These are phyloP conservation scores for Austroboletus festivus DNA, from an alignment of 768 basidiomycete species.

Conservation along the genomic window DNA sequence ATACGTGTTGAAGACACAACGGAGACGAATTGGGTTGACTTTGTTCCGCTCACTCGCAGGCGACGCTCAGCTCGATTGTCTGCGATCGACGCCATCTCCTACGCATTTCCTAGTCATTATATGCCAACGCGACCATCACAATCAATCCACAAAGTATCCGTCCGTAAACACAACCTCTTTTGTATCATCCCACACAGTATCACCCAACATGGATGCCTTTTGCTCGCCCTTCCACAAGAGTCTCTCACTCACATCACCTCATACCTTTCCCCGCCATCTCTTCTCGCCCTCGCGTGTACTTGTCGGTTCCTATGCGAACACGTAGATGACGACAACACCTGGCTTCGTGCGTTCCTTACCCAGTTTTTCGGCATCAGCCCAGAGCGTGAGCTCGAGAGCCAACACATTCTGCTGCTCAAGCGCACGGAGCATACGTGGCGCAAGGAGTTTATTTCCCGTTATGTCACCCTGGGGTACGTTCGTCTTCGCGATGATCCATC, in stretches of 20 bases:
- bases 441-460: constrained; percentile 61
- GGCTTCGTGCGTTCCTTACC: constrained; percentile 70
- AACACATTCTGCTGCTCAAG: constrained; percentile 49
- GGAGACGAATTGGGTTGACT: too few relatives aligned
- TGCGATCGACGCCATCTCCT: constrained; percentile 20
- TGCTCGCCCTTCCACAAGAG: constrained; percentile 62
- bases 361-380: constrained; percentile 67
- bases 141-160: constrained; percentile 35
- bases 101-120: constrained; percentile 40
- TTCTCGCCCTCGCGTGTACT: constrained; percentile 56
- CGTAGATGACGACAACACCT: constrained; percentile 75
- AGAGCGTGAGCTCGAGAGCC: constrained; percentile 51
- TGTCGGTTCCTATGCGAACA: constrained; percentile 55
- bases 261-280: constrained; percentile 61
- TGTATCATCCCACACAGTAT: constrained; percentile 19
- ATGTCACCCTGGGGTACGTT: constrained; percentile 52
- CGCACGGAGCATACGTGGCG: constrained; percentile 62
- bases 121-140: constrained; percentile 60
- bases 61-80: constrained; percentile 14
- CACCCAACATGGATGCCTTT: constrained; percentile 48
- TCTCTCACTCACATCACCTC: constrained; percentile 76
- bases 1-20: too few relatives aligned
- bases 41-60: constrained; percentile 17
- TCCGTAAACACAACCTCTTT: constrained; percentile 28
- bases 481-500: not conserved